Evolutionary conservation across 352 stramenopile species (phyloP).

Genomic region (Phytophthora kernoviae): DNA sequence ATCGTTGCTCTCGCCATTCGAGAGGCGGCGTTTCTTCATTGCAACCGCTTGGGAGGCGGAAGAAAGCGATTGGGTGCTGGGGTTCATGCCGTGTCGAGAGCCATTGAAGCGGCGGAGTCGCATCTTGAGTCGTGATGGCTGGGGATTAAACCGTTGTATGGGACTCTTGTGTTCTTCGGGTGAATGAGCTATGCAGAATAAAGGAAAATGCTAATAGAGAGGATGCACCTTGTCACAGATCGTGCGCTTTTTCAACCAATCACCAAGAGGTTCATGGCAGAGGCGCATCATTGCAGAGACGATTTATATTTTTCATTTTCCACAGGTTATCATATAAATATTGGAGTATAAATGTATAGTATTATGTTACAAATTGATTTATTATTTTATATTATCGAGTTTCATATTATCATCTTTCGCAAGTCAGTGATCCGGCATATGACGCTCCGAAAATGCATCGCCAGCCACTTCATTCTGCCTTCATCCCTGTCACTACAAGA

Average conservation of each 20-base stretch:
- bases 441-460: background rate
- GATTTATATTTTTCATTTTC: too few species aligned
- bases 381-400: too few species aligned
- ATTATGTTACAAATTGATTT: too few species aligned
- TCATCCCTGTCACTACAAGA: background rate
- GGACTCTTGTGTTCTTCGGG: background rate
- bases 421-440: too few species aligned
- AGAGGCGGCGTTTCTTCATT: slow-evolving; percentile 24
- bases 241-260: too few species aligned
- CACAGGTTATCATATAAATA: too few species aligned
- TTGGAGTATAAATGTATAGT: too few species aligned
- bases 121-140: background rate
- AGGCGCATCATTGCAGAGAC: background rate
- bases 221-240: slow-evolving; percentile 1
- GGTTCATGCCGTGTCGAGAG: background rate
- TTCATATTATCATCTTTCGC: too few species aligned
- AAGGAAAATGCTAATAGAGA: background rate
- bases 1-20: slow-evolving; percentile 8
- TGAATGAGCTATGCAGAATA: background rate
- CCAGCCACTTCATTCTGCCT: slow-evolving; percentile 26
- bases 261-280: background rate
- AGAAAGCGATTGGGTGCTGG: background rate
- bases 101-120: background rate
- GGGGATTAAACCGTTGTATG: too few species aligned
- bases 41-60: background rate